Evolutionary conservation across 1,139 yeast species (phyloP).

Genomic region (Yamadazyma siamensis): DNA sequence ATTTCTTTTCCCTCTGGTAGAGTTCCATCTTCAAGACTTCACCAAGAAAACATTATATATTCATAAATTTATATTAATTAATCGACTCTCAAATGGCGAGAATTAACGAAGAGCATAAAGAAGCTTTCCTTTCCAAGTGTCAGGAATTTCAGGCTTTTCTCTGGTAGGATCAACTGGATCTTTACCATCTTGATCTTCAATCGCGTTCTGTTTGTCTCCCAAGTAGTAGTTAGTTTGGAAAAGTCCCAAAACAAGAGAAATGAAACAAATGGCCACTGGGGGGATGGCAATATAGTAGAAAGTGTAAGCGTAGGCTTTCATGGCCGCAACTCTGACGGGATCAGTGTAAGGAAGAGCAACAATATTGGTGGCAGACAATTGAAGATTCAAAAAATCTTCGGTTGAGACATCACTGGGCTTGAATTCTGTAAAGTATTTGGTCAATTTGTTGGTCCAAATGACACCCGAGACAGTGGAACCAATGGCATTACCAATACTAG

Average conservation of each 20-base stretch:
- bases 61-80: no score
- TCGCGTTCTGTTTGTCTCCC: constrained; percentile 29
- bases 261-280: constrained; percentile 21
- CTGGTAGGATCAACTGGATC: constrained; percentile 8
- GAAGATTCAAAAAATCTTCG: constrained; percentile 13
- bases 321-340: constrained; percentile 24
- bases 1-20: no score
- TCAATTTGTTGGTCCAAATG: constrained; percentile 44
- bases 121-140: constrained; percentile 4
- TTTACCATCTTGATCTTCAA: constrained; percentile 16
- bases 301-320: constrained; percentile 23
- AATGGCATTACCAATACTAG: constrained; percentile 41
- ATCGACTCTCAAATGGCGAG: no score
- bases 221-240: constrained; percentile 31
- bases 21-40: no score
- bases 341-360: constrained; percentile 18
- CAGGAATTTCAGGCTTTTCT: constrained; percentile 1
- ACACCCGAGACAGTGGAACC: constrained; percentile 47
- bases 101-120: no score
- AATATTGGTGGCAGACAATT: constrained; percentile 15
- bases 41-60: no score
- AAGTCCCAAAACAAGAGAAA: constrained; percentile 21
- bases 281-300: constrained; percentile 19
- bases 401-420: constrained; percentile 18
- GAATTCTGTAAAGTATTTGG: constrained; percentile 21